Evolutionary conservation across 1,284 basidiomycete species (phyloP), one percentile per base, ranked within the genome.

Genomic region (Peniophora sp.): DNA sequence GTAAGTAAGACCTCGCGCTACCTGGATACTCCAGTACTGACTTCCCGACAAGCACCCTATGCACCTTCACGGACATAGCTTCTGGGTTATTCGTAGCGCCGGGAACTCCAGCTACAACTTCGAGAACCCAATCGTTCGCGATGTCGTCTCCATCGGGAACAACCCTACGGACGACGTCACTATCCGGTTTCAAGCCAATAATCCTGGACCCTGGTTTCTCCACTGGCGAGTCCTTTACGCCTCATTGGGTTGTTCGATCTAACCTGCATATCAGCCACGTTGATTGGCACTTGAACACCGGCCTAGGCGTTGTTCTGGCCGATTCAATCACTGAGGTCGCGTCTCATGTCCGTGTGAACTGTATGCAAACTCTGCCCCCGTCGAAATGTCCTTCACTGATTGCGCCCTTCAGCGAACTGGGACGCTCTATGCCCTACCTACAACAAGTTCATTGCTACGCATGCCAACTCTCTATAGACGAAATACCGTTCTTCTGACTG

Each of bases 171-270:
- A 64, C 52, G 55, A 60, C 20, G 62, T 62, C 18, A 62, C 59
- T 15, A 61, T 64, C 24, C 60, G 63, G 17, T 64, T 64, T 52
- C 52, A 61, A 15, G 74, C 74, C 3, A 62, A 75, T 49, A 77
- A 76, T 46, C 55, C 71, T 3, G 75, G 75, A 15, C 43, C 43
- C n/a, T 45, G 43, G 43, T 45, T 45, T 20, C 8, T 45, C 3
- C 43, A 45, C 20, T 45, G 43, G 27, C 12, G 6, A 6, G 27
- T 32, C 27, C 12, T 32, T 32, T 32, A 12, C 12, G 6, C 6
- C 27, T 12, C 12, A 6, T 12, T 12, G 12, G 27, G 27, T 6
- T 6, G 12, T 32, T 32, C 5, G 5, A 32, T 5, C 27, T 32
- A 32, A 32, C 12, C 5, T 6, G 27, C 27, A 5, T 32, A 12